Evolutionary conservation across 495 filamentous ascomycete species (phyloP), one percentile per base, ranked within the genome.

Genomic region (Talaromyces liani): DNA sequence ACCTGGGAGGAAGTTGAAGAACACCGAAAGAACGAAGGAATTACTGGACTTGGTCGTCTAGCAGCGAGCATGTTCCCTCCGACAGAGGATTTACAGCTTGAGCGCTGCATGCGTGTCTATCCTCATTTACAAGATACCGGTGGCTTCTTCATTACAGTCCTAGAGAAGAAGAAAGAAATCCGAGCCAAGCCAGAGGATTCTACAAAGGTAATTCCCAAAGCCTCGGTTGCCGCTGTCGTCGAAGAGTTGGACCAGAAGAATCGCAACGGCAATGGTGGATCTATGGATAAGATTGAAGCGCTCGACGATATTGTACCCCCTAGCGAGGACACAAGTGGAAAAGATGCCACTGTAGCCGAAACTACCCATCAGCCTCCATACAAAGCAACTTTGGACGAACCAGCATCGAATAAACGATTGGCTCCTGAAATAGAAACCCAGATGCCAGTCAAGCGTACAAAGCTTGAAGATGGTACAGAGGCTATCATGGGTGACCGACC

Each of bases 71-170:
- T 97, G 90, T 98, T 98, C 74, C 82, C 95, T 3, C 88, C 90
- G 2, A 72, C 69, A 22, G 81, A 83, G 59, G 76, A 75, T 60
- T 78, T 97, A n/a, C 91, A 91, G 5, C 82, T 97, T 0, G 90
- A 97, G 65, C 84, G 88, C 47, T 96, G 92, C 74, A 91, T 97
- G 82, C 84, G 94, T 63, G 83, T 99, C 14, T 99, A 99, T 71
- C 88, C 92, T 27, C 93, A 99, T 72, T 80, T 91, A 65, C 95
- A 98, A 74, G 91, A 99, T 69, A 98, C 94, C 49, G 94, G 94
- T 62, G 92, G 87, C 25, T 99, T 99, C 81, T 99, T 98, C 78
- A 96, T 99, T 70, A 85, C 92, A 0, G 91, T 97, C 3, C 79
- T 99, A 25, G 90, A 96, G 76, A 99, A 99, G 82, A 85, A 84